Percentiles rank a stretch among this genome's conserved stretches.
phyloP scores from a whole-genome alignment of 1,284 basidiomycete species.

The Ustilago crameri region DNA sequence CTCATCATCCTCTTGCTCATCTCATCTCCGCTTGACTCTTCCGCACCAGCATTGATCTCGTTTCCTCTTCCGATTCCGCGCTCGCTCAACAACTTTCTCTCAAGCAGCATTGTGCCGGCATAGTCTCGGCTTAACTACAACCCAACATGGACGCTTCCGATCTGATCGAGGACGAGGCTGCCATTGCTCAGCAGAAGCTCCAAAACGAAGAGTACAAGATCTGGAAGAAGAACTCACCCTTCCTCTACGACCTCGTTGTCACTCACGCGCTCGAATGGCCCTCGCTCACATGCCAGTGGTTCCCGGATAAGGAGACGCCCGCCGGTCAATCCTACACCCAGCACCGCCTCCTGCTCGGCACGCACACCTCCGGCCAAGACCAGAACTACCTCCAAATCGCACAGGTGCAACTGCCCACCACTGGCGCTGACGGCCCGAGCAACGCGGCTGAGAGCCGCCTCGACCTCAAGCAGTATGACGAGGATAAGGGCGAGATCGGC shows the following conservation, averaged over 20 bases:
- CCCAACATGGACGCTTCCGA: constrained; percentile 51
- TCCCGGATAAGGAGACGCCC: constrained; percentile 89
- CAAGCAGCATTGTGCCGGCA: too few species aligned
- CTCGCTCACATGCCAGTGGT: constrained; percentile 97
- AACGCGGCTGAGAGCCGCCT: constrained; percentile 75
- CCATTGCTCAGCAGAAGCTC: constrained; percentile 60
- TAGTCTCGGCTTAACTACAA: neutral
- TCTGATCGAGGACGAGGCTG: constrained; percentile 59
- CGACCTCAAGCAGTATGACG: constrained; percentile 85
- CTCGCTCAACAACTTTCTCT: too few species aligned
- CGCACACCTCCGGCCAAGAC: constrained; percentile 94
- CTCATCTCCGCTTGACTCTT: neutral
- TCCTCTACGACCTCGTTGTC: constrained; percentile 95
- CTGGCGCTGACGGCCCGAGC: constrained; percentile 46
- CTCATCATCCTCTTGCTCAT: neutral
- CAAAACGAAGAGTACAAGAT: constrained; percentile 67
- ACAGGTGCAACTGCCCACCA: constrained; percentile 84
- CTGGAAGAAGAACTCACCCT: constrained; percentile 71
- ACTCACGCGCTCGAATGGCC: constrained; percentile 99
- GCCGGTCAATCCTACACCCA: constrained; percentile 89
- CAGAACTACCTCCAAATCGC: constrained; percentile 98
- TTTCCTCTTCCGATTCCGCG: too few species aligned
- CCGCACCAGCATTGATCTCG: too few species aligned
- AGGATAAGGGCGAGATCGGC: constrained; percentile 78
- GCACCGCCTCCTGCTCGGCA: constrained; percentile 93